These are phyloP conservation scores for Asterella californica DNA, from an alignment of 225 moss, liverwort and hornwort species.

Conservation along the genomic window DNA sequence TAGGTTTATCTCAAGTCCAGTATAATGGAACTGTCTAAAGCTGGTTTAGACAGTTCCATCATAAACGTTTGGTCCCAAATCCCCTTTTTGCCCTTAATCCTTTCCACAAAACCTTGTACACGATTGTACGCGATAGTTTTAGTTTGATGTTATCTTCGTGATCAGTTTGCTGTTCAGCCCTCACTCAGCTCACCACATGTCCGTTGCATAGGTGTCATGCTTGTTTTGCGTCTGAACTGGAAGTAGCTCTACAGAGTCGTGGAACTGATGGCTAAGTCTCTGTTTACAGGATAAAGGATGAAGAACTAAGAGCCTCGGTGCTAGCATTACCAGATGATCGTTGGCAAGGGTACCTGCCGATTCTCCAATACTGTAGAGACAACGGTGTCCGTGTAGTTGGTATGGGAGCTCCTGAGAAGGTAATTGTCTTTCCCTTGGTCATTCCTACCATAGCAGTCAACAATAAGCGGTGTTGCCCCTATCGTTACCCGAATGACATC, in stretches of 20 bases:
- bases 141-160: background rate
- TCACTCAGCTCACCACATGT: background rate
- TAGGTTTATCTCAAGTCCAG: background rate
- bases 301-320: constrained; percentile 50
- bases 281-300: constrained; percentile 59
- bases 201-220: background rate
- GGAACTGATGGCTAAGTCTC: background rate
- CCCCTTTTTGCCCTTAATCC: background rate
- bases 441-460: background rate
- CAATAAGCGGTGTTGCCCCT: background rate
- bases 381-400: constrained; percentile 78
- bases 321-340: constrained; percentile 52
- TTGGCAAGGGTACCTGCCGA: constrained; percentile 71
- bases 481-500: too few relatives aligned
- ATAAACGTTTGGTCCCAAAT: background rate
- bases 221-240: background rate
- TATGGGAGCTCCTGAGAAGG: constrained; percentile 81
- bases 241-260: background rate
- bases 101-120: background rate
- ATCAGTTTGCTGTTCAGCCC: background rate
- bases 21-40: too few relatives aligned
- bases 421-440: constrained; percentile 10
- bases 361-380: constrained; percentile 69
- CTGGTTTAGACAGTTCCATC: background rate
- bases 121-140: background rate